These are phyloP conservation scores for Dioszegia hungarica DNA, from an alignment of 768 basidiomycete species.

Conservation along the genomic window DNA sequence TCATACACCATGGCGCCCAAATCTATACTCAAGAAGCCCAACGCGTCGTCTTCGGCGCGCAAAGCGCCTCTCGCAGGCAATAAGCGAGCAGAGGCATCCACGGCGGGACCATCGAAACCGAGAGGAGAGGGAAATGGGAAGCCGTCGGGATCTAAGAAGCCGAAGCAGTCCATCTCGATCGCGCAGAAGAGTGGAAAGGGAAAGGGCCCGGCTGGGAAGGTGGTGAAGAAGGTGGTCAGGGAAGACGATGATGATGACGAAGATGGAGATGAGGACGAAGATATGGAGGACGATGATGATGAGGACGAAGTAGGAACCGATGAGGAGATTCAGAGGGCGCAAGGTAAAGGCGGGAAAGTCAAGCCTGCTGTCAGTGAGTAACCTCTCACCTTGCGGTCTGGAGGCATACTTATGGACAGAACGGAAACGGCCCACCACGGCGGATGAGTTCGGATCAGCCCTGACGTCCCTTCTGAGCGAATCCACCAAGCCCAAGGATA, in stretches of 20 bases:
- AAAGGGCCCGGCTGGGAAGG: background rate
- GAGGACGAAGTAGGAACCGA: constrained; percentile 12
- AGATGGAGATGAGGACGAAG: constrained; percentile 4
- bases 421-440: constrained; percentile 46
- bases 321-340: constrained; percentile 24
- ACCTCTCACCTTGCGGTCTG: background rate
- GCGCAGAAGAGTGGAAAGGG: background rate
- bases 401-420: constrained; percentile 19
- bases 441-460: constrained; percentile 45
- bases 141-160: constrained; percentile 7
- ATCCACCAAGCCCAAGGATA: constrained; percentile 3
- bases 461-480: constrained; percentile 45
- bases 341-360: constrained; percentile 33
- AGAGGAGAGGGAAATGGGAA: background rate
- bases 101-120: constrained; percentile 2
- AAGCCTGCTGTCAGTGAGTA: constrained; percentile 40
- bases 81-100: background rate
- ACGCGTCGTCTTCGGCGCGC: background rate
- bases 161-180: constrained; percentile 6
- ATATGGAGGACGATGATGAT: constrained; percentile 3
- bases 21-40: constrained; percentile 22
- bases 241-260: background rate
- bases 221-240: background rate
- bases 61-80: background rate
- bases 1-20: constrained; percentile 11